Percentiles rank a stretch among this genome's conserved stretches.
Conservation (phyloP, 306 rosid genomes). For the Rosa chinensis region DNA sequence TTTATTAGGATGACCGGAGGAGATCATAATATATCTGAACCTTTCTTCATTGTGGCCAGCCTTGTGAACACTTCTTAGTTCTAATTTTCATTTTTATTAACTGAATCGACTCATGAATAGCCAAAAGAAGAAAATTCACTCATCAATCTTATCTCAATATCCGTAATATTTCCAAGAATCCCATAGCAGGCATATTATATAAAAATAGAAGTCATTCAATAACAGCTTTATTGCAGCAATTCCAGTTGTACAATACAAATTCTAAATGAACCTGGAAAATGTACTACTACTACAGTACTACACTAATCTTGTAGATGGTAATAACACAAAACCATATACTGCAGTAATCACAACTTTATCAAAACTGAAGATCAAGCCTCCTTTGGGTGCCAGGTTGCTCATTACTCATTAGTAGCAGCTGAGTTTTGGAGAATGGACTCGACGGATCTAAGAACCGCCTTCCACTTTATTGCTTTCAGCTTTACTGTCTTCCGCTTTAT, state of each 20-base stretch:
- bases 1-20: no score
- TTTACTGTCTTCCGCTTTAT: background rate
- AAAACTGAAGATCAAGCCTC: background rate
- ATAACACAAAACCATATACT: background rate
- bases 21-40: background rate
- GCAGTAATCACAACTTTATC: background rate
- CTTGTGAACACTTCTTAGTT: background rate
- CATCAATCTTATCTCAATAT: background rate
- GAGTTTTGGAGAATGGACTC: background rate
- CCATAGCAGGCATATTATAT: background rate
- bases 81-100: background rate
- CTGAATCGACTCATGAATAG: background rate
- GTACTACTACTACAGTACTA: background rate
- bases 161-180: background rate
- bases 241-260: background rate
- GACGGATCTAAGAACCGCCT: background rate
- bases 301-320: background rate
- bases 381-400: background rate
- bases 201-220: background rate
- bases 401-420: background rate
- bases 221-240: background rate
- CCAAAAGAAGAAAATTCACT: background rate
- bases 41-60: no score
- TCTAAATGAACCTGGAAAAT: background rate
- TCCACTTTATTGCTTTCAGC: background rate